Percentiles rank a stretch among this genome's conserved stretches.
Conservation (phyloP, 768 basidiomycete species). For the Leucocoprinus sp. region DNA sequence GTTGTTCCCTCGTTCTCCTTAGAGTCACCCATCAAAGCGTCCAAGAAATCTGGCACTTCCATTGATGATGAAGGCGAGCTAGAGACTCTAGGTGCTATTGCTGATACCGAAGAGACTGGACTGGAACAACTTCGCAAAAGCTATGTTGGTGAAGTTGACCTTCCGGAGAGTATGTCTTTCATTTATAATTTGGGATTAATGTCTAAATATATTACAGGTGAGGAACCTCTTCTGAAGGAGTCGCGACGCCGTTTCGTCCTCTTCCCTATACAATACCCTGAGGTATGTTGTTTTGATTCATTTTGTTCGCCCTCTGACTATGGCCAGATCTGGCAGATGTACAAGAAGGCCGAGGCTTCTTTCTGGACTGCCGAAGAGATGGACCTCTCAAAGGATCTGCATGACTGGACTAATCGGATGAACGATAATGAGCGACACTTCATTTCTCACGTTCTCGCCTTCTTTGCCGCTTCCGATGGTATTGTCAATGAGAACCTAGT, state of each 20-base stretch:
- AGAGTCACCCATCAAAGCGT: slow-evolving; percentile 30
- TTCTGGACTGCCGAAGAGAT: slow-evolving; percentile 97
- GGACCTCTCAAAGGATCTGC: slow-evolving; percentile 84
- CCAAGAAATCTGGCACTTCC: slow-evolving; percentile 14
- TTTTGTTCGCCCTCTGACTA: neutral
- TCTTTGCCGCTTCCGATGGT: slow-evolving; percentile 95
- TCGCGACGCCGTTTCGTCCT: slow-evolving; percentile 82
- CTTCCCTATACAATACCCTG: slow-evolving; percentile 91
- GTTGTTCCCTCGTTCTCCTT: slow-evolving; percentile 36
- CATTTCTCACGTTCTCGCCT: slow-evolving; percentile 90
- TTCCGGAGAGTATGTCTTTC: slow-evolving; percentile 53
- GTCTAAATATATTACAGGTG: slow-evolving; percentile 32
- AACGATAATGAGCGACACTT: slow-evolving; percentile 88
- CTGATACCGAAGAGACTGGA: slow-evolving; percentile 21
- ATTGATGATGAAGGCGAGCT: slow-evolving; percentile 29
- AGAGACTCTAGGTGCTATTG: slow-evolving; percentile 25
- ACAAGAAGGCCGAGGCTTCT: slow-evolving; percentile 93
- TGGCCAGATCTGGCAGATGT: slow-evolving; percentile 98
- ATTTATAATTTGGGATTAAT: neutral
- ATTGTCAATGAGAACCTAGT: slow-evolving; percentile 97
- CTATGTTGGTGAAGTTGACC: slow-evolving; percentile 68
- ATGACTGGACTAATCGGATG: slow-evolving; percentile 84
- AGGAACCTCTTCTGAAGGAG: slow-evolving; percentile 80
- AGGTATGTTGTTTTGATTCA: slow-evolving; percentile 39
- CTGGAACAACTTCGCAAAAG: slow-evolving; percentile 27